phyloP scores from a whole-genome alignment of 1,284 basidiomycete species.

The Rhizoctonia solani region DNA sequence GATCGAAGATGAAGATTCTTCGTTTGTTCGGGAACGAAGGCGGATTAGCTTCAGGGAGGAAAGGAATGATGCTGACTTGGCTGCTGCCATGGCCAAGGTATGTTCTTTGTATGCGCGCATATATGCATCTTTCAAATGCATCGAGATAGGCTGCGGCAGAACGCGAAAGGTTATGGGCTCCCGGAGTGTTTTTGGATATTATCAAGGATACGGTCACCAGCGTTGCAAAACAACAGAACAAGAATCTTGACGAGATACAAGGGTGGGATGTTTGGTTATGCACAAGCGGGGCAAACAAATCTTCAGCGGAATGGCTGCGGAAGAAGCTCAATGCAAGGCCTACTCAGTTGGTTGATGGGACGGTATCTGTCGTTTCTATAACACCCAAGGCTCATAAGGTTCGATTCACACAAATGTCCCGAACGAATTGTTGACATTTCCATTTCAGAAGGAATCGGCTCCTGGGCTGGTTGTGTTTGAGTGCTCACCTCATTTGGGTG shows the following conservation, averaged over 20 bases:
- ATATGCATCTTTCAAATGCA: background rate
- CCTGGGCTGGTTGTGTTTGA: constrained; percentile 29
- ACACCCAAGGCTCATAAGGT: constrained; percentile 18
- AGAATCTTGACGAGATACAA: constrained; percentile 8
- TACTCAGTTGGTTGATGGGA: constrained; percentile 28
- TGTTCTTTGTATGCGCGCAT: background rate
- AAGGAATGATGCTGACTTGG: constrained; percentile 26
- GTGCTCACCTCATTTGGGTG: constrained; percentile 28
- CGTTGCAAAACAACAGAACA: background rate
- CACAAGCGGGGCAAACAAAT: constrained; percentile 30
- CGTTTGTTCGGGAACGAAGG: background rate
- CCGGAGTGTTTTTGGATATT: constrained; percentile 27
- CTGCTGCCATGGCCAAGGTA: constrained; percentile 31
- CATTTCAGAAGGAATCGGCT: constrained; percentile 24
- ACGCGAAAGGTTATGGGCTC: constrained; percentile 28
- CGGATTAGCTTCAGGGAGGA: constrained; percentile 19
- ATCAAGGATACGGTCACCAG: background rate
- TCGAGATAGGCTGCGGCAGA: constrained; percentile 15
- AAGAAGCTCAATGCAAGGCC: constrained; percentile 28
- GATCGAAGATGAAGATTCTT: background rate
- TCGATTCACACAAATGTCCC: background rate
- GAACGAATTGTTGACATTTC: background rate
- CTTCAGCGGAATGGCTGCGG: constrained; percentile 28
- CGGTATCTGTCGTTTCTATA: constrained; percentile 13
- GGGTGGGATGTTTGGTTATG: constrained; percentile 33